A percentile compares a stretch with the other conserved stretches of the same genome.
Conservation (phyloP, 2,329 filamentous ascomycete species). For the Ophiostoma perfectum region DNA sequence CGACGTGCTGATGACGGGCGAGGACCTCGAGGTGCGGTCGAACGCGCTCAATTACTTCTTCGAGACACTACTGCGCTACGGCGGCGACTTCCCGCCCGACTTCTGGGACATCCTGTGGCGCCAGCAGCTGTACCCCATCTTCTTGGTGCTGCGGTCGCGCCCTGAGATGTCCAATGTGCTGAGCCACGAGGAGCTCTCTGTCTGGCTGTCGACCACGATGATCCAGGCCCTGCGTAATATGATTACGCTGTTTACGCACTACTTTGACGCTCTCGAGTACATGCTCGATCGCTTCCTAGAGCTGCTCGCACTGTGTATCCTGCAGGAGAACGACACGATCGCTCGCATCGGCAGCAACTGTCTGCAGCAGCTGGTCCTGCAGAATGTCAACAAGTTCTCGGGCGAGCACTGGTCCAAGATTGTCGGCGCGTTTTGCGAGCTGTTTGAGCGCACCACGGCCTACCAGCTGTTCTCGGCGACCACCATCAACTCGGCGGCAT, state of each 20-base stretch:
- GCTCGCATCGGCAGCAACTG: constrained; percentile 98
- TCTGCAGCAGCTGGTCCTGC: constrained; percentile 88
- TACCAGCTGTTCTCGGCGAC: constrained; percentile 91
- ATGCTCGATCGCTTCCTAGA: constrained; percentile 98
- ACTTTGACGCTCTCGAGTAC: constrained; percentile 91
- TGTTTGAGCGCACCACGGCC: constrained; percentile 91
- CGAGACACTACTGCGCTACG: constrained; percentile 83
- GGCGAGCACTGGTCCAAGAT: constrained; percentile 88
- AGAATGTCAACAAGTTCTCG: constrained; percentile 90
- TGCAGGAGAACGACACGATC: constrained; percentile 98
- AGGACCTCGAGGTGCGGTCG: constrained; percentile 91
- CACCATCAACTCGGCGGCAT: constrained; percentile 49
- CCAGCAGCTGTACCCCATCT: constrained; percentile 94
- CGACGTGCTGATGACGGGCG: constrained; percentile 97
- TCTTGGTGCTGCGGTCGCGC: constrained; percentile 93
- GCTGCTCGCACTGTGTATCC: constrained; percentile 90
- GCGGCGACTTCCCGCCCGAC: constrained; percentile 81
- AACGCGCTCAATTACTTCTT: constrained; percentile 94
- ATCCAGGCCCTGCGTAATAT: constrained; percentile 97
- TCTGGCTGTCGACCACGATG: constrained; percentile 99
- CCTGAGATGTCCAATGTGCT: constrained; percentile 94
- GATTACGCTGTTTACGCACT: constrained; percentile 98
- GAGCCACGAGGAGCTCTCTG: constrained; percentile 93
- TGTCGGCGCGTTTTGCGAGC: constrained; percentile 88
- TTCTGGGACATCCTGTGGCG: constrained; percentile 99